These are phyloP conservation scores for Leishmania tarentolae DNA, from an alignment of 208 protist genomes.

Conservation along the genomic window DNA sequence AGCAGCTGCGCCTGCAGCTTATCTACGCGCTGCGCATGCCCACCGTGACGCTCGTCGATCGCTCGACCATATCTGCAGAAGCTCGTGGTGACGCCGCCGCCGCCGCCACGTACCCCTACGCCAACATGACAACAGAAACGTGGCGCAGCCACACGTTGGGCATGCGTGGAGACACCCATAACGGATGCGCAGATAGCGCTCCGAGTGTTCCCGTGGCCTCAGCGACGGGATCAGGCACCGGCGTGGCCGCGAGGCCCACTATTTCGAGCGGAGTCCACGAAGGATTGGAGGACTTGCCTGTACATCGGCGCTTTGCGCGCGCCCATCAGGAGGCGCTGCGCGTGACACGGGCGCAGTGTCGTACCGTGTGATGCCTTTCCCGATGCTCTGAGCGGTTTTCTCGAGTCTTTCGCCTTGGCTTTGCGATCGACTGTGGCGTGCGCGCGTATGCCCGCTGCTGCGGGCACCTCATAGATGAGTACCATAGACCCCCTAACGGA, in stretches of 20 bases:
- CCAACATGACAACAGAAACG: neutral
- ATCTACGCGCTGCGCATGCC: slow-evolving; percentile 54
- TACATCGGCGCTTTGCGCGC: slow-evolving; percentile 78
- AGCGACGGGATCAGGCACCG: neutral
- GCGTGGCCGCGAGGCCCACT: neutral
- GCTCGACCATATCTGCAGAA: neutral
- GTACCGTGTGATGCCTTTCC: slow-evolving; percentile 21
- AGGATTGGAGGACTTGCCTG: slow-evolving; percentile 46
- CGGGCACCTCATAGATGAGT: neutral
- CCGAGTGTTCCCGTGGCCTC: neutral
- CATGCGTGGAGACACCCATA: too few species aligned
- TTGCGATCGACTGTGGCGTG: neutral
- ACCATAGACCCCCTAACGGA: neutral
- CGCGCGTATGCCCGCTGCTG: neutral
- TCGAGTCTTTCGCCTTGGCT: neutral
- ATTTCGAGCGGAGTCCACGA: neutral
- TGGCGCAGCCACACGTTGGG: neutral
- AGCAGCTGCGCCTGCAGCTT: slow-evolving; percentile 49
- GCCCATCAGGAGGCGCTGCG: slow-evolving; percentile 77
- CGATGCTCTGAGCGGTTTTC: neutral
- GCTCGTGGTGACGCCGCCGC: slow-evolving; percentile 4
- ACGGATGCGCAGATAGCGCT: neutral
- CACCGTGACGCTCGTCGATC: slow-evolving; percentile 45
- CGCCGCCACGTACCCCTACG: slow-evolving; percentile 13
- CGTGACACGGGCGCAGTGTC: slow-evolving; percentile 50